Evolutionary conservation across 805 yeast species (phyloP), one percentile per base, ranked within the genome.

Genomic region (Tetrapisispora phaffii): DNA sequence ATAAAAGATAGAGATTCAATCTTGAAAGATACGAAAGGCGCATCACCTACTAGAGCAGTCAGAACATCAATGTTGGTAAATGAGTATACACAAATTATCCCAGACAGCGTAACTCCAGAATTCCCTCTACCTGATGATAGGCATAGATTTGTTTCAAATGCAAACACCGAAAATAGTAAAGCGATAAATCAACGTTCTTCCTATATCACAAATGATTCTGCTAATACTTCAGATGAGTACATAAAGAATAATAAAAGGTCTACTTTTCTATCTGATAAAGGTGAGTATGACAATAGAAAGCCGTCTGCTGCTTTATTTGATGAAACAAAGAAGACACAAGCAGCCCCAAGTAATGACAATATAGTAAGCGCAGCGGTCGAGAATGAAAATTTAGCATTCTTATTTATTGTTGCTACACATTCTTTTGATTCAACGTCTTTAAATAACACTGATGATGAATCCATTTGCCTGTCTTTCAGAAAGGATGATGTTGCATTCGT

Each of bases 401-500:
- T 80, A 20, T 80, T 80, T 50, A 71, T 80, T 2, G 62, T 71
- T 9, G 82, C 85, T 0, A 59, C 76, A 4, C 84, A 79, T 51
- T 64, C 80, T 0, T 80, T 80, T 55, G 78, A 79, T 51, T 66
- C 82, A 0, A 56, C 73, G 0, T 66, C 84, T 0, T 63, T 83
- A 38, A 83, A 82, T 50, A 71, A 80, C 10, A 74, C 73, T 39
- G 76, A 80, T 23, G 90, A 83, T 57, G 74, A 81, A 7, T 74
- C 85, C 0, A 80, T 84, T 35, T 85, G 94, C 59, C 67, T 85
- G 8, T 79, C 88, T 0, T 85, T 85, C 59, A 74, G 75, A 20
- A 77, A 76, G 50, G 75, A 76, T 50, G 93, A 82, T 53, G 66
- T 81, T 41, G 89, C 86, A 0, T 85, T 83, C 61, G 85, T 85